Evolutionary conservation across 2,329 filamentous ascomycete species (phyloP), one percentile per base, ranked within the genome.

Genomic region (Verticillium albo-atrum): DNA sequence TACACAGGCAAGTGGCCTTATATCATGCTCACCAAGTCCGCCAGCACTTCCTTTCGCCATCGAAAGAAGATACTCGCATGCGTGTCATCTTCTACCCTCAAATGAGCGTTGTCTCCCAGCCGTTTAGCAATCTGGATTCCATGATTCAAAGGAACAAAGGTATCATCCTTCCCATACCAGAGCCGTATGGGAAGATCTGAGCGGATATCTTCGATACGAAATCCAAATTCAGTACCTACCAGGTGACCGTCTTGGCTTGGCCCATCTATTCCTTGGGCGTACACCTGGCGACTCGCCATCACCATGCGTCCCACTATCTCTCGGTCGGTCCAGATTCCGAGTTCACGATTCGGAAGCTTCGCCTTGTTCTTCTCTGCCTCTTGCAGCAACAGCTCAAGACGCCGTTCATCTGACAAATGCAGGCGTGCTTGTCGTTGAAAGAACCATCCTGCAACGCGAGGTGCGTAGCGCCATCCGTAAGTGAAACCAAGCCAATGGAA

Each of bases 401-500:
- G 37, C 12, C 47, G 9, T 12, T 60, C 60, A 2, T 63, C 61
- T 9, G 61, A n/a, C 3, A 63, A 26, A 20, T 63, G 17, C 4
- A 58, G 56, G 14, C 27, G 55, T 1, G 56, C 61, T 4, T 60
- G 47, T 6, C 47, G 6, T 2, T 60, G 17, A 3, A 62, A 63
- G 17, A 58, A 57, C 61, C 58, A 62, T 3, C 54, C 60, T 1
- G 57, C 60, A 23, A 63, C 17, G 3, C 61, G 60, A 20, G 61
- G 60, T 14, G 25, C 6, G 6, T 63, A 62, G 6, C 60, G 61
- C 61, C 60, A 62, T 4, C 61, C 61, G 32, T 60, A 62, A 0
- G 60, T 62, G 56, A 63, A 63, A 1, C 61, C 61, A 7, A 63
- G 25, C 61, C 61, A 60, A 52, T 62, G 61, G 3, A 63, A 56